Evolutionary conservation across 306 rosid species (phyloP).

Genomic region (Pyrus pyrifolia): DNA sequence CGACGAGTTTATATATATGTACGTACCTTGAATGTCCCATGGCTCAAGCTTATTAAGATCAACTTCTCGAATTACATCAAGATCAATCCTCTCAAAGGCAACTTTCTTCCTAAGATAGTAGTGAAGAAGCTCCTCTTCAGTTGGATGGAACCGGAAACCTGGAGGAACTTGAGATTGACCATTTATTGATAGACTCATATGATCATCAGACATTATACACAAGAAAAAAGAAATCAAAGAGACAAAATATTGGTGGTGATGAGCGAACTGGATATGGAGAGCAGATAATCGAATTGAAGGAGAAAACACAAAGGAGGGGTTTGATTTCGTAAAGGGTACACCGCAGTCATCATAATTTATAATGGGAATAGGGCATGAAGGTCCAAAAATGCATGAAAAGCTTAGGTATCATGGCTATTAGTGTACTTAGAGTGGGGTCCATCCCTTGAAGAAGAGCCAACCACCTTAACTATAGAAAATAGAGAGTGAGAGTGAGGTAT

Average conservation of each 20-base stretch:
- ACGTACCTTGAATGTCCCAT: constrained; percentile 62
- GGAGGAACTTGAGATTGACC: constrained; percentile 59
- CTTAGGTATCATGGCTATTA: constrained; percentile 36
- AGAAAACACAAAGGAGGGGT: not conserved
- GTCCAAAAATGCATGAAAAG: constrained; percentile 49
- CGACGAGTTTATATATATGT: not conserved
- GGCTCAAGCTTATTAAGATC: constrained; percentile 64
- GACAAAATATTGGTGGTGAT: not conserved
- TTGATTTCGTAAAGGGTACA: constrained; percentile 15
- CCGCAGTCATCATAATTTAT: constrained; percentile 43
- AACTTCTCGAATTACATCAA: constrained; percentile 54
- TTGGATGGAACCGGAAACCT: constrained; percentile 51
- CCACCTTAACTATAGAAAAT: constrained; percentile 29
- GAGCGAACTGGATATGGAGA: not conserved
- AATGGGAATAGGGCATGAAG: constrained; percentile 31
- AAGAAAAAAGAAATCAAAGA: not conserved
- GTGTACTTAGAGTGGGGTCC: constrained; percentile 43
- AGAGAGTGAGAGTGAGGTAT: not conserved
- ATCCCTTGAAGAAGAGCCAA: constrained; percentile 30
- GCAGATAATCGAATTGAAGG: not conserved
- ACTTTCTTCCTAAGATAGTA: constrained; percentile 53
- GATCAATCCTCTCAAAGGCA: constrained; percentile 47
- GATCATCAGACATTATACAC: constrained; percentile 15
- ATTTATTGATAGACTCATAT: constrained; percentile 42
- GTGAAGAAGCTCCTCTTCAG: constrained; percentile 58